Conservation (phyloP, 305 asterid species). For the Coffea humblotiana region DNA sequence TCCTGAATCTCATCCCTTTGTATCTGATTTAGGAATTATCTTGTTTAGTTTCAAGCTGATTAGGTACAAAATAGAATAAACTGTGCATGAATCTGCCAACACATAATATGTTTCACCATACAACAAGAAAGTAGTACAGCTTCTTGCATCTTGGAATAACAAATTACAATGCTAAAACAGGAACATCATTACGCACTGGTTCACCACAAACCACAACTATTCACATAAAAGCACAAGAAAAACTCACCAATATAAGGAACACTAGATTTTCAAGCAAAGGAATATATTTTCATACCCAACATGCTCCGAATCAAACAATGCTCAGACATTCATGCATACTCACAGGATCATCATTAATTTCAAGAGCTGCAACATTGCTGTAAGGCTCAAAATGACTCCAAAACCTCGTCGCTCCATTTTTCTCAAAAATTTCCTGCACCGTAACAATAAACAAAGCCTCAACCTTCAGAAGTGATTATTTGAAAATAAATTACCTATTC, state of each 20-base stretch:
- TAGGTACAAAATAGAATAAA: neutral
- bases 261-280: neutral
- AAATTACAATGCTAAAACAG: neutral
- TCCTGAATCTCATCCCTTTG: conserved; percentile 60
- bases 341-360: conserved; percentile 56
- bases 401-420: conserved; percentile 66
- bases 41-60: conserved; percentile 18
- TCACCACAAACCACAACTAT: neutral
- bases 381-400: conserved; percentile 84
- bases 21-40: conserved; percentile 44
- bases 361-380: conserved; percentile 39
- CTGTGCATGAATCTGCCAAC: neutral
- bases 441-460: conserved; percentile 18
- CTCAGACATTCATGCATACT: conserved; percentile 22
- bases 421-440: conserved; percentile 67
- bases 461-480: no score
- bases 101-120: neutral
- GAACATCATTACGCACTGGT: neutral
- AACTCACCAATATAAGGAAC: neutral
- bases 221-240: neutral
- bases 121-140: neutral
- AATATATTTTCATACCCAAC: neutral
- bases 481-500: no score
- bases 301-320: neutral
- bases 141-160: neutral